Conservation (phyloP, 2,329 filamentous ascomycete species). For the Polychaeton citri region DNA sequence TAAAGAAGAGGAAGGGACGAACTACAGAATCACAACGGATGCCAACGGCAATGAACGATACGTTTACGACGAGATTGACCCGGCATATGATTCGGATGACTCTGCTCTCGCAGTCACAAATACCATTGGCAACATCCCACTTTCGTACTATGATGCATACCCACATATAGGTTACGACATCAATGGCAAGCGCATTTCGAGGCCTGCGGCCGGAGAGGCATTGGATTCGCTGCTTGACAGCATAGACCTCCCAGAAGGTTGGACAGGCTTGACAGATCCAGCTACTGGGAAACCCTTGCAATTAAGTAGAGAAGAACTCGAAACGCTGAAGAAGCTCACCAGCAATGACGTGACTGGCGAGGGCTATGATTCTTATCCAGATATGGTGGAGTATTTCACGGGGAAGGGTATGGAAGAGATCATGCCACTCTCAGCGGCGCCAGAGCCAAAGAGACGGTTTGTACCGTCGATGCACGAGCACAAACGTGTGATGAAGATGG, state of each 20-base stretch:
- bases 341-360: constrained; percentile 79
- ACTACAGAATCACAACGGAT: constrained; percentile 56
- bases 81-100: constrained; percentile 92
- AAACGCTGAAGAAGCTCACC: constrained; percentile 77
- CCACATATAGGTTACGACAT: constrained; percentile 98
- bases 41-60: constrained; percentile 86
- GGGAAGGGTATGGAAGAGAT: constrained; percentile 68
- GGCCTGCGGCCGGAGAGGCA: constrained; percentile 84
- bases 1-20: constrained; percentile 24
- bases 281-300: constrained; percentile 86
- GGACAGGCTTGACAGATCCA: constrained; percentile 91
- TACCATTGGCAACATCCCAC: constrained; percentile 87
- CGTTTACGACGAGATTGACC: constrained; percentile 85
- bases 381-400: constrained; percentile 89
- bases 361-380: constrained; percentile 84
- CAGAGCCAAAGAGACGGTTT: constrained; percentile 91
- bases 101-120: constrained; percentile 65
- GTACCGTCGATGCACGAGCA: constrained; percentile 94
- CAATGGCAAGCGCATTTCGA: constrained; percentile 95
- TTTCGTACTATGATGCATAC: constrained; percentile 93
- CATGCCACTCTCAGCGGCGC: constrained; percentile 89
- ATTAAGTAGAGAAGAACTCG: constrained; percentile 73
- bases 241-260: constrained; percentile 93
- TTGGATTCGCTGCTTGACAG: constrained; percentile 87
- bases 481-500: constrained; percentile 93